These are phyloP conservation scores for Neofusicoccum cordaticola DNA, from an alignment of 2,329 filamentous ascomycete species.

Conservation along the genomic window DNA sequence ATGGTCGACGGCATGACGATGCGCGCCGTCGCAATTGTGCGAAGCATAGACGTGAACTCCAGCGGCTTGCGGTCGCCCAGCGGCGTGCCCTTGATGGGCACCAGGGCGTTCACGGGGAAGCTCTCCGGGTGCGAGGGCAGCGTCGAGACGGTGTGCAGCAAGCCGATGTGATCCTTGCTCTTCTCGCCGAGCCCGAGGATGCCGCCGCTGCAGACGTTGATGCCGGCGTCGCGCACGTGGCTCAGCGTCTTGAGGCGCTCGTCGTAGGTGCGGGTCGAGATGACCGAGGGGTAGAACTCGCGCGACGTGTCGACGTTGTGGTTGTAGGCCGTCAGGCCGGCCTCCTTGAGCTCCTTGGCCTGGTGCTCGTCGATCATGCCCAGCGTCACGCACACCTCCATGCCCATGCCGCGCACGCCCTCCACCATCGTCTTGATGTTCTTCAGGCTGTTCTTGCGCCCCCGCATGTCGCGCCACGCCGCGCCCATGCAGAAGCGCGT, in stretches of 20 bases:
- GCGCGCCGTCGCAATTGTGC: constrained; percentile 80
- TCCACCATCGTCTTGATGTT: constrained; percentile 85
- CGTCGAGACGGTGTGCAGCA: constrained; percentile 78
- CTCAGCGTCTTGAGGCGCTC: constrained; percentile 77
- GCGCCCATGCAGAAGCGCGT: constrained; percentile 95
- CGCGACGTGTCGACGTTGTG: constrained; percentile 90
- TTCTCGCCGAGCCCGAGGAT: constrained; percentile 84
- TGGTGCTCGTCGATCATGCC: constrained; percentile 85
- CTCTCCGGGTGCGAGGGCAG: constrained; percentile 81
- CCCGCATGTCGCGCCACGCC: constrained; percentile 91
- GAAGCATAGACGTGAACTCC: constrained; percentile 72
- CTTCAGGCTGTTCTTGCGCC: constrained; percentile 76
- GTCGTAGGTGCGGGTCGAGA: constrained; percentile 82
- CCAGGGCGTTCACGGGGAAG: constrained; percentile 87
- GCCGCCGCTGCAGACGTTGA: constrained; percentile 86
- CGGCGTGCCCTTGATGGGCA: constrained; percentile 87
- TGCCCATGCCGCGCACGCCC: constrained; percentile 75
- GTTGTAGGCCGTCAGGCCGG: constrained; percentile 87
- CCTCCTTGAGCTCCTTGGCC: constrained; percentile 77
- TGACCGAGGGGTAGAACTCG: constrained; percentile 83
- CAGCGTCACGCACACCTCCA: constrained; percentile 91
- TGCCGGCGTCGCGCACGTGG: constrained; percentile 79
- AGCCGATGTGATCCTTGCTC: constrained; percentile 73
- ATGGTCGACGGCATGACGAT: constrained; percentile 82
- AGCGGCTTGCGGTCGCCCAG: constrained; percentile 71